phyloP scores from a whole-genome alignment of 495 filamentous ascomycete species.

The Xylaria longipes region DNA sequence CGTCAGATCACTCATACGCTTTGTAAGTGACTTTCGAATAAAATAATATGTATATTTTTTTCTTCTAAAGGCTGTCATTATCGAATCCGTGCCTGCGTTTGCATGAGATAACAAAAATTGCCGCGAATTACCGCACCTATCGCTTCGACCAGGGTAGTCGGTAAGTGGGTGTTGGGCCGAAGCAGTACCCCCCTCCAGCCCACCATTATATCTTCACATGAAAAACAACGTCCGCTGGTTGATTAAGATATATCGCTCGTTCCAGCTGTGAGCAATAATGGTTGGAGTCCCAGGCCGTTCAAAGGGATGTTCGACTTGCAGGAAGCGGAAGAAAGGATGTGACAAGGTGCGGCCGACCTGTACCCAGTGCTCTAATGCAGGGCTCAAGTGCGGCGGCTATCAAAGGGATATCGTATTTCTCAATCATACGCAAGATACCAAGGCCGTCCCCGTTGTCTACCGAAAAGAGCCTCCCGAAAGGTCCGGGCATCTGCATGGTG shows the following conservation, averaged over 20 bases:
- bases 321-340: slow-evolving; percentile 30
- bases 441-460: slow-evolving; percentile 20
- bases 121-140: neutral
- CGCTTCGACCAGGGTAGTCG: neutral
- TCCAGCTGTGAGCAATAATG: slow-evolving; percentile 7
- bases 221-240: neutral
- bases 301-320: slow-evolving; percentile 30
- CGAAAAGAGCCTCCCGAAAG: slow-evolving; percentile 1
- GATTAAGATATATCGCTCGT: neutral
- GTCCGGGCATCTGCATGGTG: neutral
- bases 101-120: neutral
- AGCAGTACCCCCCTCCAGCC: neutral
- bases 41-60: neutral
- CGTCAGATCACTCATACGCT: neutral
- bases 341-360: slow-evolving; percentile 15
- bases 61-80: neutral
- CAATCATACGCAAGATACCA: slow-evolving; percentile 21
- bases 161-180: neutral
- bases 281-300: slow-evolving; percentile 32
- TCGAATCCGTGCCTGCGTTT: neutral
- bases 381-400: slow-evolving; percentile 28
- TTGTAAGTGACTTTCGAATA: neutral
- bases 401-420: slow-evolving; percentile 24
- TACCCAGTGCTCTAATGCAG: slow-evolving; percentile 21
- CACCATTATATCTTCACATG: neutral